Evolutionary conservation across 208 protist species (phyloP).

Genomic region (Leishmania major): DNA sequence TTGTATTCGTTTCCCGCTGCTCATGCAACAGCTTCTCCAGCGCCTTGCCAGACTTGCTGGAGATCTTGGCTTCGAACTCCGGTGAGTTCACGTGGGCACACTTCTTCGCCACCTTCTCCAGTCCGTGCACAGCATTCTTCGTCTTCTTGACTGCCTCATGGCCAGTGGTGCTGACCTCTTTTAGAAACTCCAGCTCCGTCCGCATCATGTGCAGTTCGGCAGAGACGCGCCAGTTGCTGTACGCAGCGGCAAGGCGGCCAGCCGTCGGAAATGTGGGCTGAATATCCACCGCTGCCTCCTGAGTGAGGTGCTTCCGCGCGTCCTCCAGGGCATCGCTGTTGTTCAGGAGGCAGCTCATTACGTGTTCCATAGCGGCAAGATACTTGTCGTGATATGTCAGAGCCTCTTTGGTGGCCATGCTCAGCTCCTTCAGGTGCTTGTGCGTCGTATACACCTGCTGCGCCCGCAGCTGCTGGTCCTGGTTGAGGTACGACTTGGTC

Average conservation of each 20-base stretch:
- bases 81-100: constrained; percentile 5
- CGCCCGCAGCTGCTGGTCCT: constrained; percentile 8
- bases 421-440: constrained; percentile 10
- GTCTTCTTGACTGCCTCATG: neutral
- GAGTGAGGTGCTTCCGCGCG: neutral
- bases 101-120: constrained; percentile 10
- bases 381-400: constrained; percentile 12
- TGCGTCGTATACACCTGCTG: constrained; percentile 10
- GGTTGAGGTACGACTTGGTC: constrained; percentile 5
- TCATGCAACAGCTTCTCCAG: constrained; percentile 5
- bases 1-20: neutral
- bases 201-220: constrained; percentile 4
- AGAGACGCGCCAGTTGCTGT: constrained; percentile 9
- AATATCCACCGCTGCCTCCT: neutral
- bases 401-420: constrained; percentile 3
- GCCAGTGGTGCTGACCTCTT: constrained; percentile 6
- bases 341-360: constrained; percentile 11
- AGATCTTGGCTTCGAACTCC: neutral
- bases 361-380: constrained; percentile 5
- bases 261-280: neutral
- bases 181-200: constrained; percentile 1
- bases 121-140: neutral
- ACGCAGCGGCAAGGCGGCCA: neutral
- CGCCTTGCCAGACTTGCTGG: neutral
- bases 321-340: neutral